Percentiles rank a stretch among this genome's conserved stretches.
Evolutionary conservation across 148 eudicot genomes (phyloP).

Genomic region (Selenicereus undatus): DNA sequence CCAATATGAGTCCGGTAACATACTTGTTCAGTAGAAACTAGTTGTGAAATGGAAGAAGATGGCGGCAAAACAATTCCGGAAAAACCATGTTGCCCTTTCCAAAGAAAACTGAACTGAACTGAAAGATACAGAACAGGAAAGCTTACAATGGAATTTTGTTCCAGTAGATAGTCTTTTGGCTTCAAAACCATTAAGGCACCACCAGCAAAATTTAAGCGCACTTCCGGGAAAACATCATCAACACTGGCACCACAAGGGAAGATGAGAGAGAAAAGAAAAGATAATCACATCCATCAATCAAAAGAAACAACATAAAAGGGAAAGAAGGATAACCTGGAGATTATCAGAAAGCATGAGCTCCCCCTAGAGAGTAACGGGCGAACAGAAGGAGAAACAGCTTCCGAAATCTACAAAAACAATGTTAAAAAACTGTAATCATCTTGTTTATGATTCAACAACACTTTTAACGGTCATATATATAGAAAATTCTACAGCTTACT

Average conservation of each 20-base stretch:
- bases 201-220: slow-evolving; percentile 67
- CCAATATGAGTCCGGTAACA: no score
- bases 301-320: neutral
- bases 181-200: slow-evolving; percentile 68
- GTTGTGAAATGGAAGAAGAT: no score
- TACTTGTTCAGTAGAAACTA: no score
- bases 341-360: slow-evolving; percentile 59
- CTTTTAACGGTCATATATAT: neutral
- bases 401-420: slow-evolving; percentile 42
- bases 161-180: slow-evolving; percentile 75
- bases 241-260: slow-evolving; percentile 39
- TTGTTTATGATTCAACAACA: neutral
- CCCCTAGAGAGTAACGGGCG: slow-evolving; percentile 51
- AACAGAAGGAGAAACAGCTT: slow-evolving; percentile 51
- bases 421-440: neutral
- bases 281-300: neutral
- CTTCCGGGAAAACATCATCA: slow-evolving; percentile 60
- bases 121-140: neutral
- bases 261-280: neutral
- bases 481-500: slow-evolving; percentile 38
- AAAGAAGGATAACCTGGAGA: slow-evolving; percentile 56
- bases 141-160: slow-evolving; percentile 76
- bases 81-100: neutral
- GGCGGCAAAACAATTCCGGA: no score
- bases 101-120: neutral